Base-by-base conservation (phyloP, 2,329 filamentous ascomycete species). In the Aspergillus proliferans region DNA sequence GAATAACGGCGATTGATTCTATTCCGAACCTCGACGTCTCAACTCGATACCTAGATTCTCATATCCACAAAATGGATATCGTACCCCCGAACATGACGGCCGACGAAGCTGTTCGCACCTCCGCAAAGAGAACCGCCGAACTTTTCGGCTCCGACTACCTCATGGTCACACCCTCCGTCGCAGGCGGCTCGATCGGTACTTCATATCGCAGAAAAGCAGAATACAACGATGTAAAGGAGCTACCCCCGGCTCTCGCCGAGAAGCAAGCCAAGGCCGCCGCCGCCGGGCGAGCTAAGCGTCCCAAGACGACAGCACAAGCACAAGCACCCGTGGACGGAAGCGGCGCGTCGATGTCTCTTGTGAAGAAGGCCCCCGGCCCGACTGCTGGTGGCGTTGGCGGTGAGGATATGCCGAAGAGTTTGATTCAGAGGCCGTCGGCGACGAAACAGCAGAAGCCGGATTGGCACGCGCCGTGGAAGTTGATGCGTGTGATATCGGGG, bases 401-500 rank as follows among this genome's bases (percentile, higher is more conserved):
- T 33, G 68, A 62, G 33, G 61, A 64, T 24, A 81, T 82, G 55
- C 80, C 80, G 4, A 79, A 76, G 49, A 82, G 81, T 56, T 67
- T 87, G 49, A 80, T 86, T 15, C 75, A 82, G 50, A 78, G 82
- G 58, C 81, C 84, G 39, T 81, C 79, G 14, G 69, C 69, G 38
- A 79, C 85, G 47, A 76, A 81, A 58, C 83, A 85, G 58, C 77
- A 84, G 49, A 89, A 85, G 67, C 94, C 94, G 1, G 86, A 96
- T 50, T 98, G 93, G 93, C 93, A 98, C 68, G 83, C 91, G 52
- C 94, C 94, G 10, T 98, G 94, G 93, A 97, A 96, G 79, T 78
- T 97, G 52, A 94, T 95, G 86, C 83, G 93, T 52, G 94, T 98
- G 53, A 95, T 98, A 57, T 95, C 90, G 0, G 93, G 94, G 14